Conservation (phyloP, 2,329 filamentous ascomycete species). For the Diaporthe helianthi region DNA sequence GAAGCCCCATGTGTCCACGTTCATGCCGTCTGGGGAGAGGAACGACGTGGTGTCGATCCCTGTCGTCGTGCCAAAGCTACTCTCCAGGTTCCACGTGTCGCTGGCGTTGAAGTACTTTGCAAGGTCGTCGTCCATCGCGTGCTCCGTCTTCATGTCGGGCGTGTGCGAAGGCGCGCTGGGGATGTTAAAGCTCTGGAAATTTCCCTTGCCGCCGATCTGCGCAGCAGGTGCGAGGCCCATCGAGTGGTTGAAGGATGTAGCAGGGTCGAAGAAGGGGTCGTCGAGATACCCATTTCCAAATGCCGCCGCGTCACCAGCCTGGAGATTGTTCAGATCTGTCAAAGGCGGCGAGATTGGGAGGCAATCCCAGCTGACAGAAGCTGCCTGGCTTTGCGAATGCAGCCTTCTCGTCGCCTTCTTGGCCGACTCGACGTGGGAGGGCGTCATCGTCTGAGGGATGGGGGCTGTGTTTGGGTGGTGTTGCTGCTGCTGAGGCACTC, state of each 20-base stretch:
- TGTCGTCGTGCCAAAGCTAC: conserved; percentile 22
- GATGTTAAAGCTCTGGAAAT: conserved; percentile 34
- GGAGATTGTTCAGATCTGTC: conserved; percentile 24
- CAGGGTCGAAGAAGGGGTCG: conserved; percentile 41
- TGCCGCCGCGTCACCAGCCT: conserved; percentile 21
- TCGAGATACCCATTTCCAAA: conserved; percentile 41
- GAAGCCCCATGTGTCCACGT: conserved; percentile 35
- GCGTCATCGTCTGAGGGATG: conserved; percentile 31
- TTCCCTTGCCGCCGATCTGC: conserved; percentile 25
- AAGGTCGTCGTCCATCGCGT: conserved; percentile 34
- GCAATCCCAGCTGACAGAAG: conserved; percentile 23
- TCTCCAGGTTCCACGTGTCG: conserved; percentile 36
- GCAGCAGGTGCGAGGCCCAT: conserved; percentile 29
- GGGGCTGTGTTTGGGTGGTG: conserved; percentile 20
- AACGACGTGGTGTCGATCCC: conserved; percentile 19
- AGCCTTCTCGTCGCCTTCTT: conserved; percentile 25
- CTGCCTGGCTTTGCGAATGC: conserved; percentile 9
- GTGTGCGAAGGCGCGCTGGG: conserved; percentile 50
- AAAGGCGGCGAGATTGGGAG: conserved; percentile 35
- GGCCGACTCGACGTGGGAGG: conserved; percentile 34
- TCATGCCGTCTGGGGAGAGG: conserved; percentile 42
- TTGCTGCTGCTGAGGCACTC: background rate
- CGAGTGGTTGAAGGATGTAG: conserved; percentile 21
- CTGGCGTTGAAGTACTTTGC: conserved; percentile 34
- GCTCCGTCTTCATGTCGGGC: conserved; percentile 42